Conservation (phyloP, 2,329 filamentous ascomycete species). For the Clonostachys byssicola region DNA sequence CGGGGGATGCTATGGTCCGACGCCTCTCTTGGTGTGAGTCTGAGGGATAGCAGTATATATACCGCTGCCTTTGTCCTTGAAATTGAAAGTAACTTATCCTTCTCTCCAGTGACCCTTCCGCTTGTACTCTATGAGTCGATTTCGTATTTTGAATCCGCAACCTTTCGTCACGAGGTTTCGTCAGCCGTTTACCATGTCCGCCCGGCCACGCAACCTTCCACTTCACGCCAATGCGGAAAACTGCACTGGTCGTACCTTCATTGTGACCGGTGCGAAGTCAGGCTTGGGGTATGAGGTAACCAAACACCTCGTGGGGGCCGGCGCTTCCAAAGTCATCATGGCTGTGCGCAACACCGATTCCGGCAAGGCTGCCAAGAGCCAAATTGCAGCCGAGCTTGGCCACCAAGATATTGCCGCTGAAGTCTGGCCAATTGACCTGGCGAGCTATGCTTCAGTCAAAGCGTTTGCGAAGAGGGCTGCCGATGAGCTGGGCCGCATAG, state of each 20-base stretch:
- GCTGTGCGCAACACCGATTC: not conserved
- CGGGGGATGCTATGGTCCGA: too few species aligned
- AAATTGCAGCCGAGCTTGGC: constrained; percentile 22
- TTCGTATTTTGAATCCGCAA: too few species aligned
- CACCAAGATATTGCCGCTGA: constrained; percentile 22
- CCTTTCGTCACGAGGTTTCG: too few species aligned
- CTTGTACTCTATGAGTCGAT: too few species aligned
- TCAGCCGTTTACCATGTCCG: too few species aligned
- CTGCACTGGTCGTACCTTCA: constrained; percentile 22
- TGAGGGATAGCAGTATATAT: too few species aligned
- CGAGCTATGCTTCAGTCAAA: constrained; percentile 36
- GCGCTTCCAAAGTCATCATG: not conserved
- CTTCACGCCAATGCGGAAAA: constrained; percentile 10
- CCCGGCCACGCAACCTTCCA: not conserved
- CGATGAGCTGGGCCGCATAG: constrained; percentile 31
- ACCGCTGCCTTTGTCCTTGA: too few species aligned
- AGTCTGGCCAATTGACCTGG: constrained; percentile 47
- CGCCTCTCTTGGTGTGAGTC: too few species aligned
- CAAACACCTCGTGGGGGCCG: constrained; percentile 3
- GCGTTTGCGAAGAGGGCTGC: constrained; percentile 32
- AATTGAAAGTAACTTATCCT: too few species aligned
- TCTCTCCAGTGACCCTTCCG: too few species aligned
- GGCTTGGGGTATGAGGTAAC: constrained; percentile 37
- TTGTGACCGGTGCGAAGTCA: constrained; percentile 35
- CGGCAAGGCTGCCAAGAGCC: constrained; percentile 1